Evolutionary conservation across 108 stramenopile species (phyloP), one percentile per base, ranked within the genome.

Genomic region (Skeletonema tropicum): DNA sequence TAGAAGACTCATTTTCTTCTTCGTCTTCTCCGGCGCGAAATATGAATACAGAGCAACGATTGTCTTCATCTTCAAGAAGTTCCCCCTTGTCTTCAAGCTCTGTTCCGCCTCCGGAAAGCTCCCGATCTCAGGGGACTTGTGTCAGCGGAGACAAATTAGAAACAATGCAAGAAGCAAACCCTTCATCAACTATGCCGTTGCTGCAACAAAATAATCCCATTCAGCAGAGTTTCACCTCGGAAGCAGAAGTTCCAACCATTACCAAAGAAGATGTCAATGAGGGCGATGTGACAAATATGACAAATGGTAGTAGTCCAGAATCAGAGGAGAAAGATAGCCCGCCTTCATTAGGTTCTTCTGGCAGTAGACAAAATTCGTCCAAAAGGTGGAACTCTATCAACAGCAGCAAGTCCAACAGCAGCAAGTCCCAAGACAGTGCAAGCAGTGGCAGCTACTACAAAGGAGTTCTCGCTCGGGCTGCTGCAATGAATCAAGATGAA

Each of bases 361-460:
- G 21, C 6, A 55, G 52, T 55, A 23, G 10, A 23, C 52, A 8
- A 0, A 25, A 55, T 21, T 23, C 52, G 0, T 9, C 7, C 23
- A 23, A 6, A 1, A 23, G 19, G 10, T n/a, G 52, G 23, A 55
- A 21, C 1, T 55, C 52, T 23, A 45, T 45, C 14, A 45, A 45
- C 15, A 45, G 19, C 23, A 55, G 52, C 21, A 23, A 55, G 21
- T 55, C 52, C 15, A 45, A 45, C 15, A 45, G 19, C 52, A 55
- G 52, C 21, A 23, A 55, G 21, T 55, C 52, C n/a, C 42, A 45
- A 45, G 42, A n/a, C 42, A 45, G 46, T 36, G 32, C 15, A 49
- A 52, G 64, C 52, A 66, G 57, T 55, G 64, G 57, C 17, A 74
- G 73, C 58, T 41, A 58, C 57, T 74, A 64, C 64, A 74, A 57